Base-by-base conservation (phyloP, 2,329 filamentous ascomycete genomes). In the Raffaelea deltoideospora region DNA sequence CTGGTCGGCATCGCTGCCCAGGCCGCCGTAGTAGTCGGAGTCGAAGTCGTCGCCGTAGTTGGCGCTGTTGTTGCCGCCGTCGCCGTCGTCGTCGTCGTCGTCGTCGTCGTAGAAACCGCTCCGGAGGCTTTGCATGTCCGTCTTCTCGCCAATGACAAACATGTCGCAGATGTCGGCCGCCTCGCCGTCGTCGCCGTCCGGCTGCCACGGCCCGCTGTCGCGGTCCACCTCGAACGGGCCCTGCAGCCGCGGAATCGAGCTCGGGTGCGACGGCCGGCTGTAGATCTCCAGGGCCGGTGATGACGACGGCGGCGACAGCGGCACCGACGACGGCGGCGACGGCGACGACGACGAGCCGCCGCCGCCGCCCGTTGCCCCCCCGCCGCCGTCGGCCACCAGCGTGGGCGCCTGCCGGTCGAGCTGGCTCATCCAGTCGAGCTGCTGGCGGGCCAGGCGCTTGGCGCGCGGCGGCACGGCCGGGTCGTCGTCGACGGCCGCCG, bases 351-450 rank as follows among this genome's bases (percentile, higher is more conserved):
- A n/a, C n/a, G n/a, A n/a, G n/a, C n/a, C n/a, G n/a, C n/a, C n/a
- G n/a, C n/a, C n/a, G n/a, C n/a, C n/a, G n/a, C n/a, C n/a, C n/a
- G n/a, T n/a, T n/a, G n/a, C n/a, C n/a, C n/a, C n/a, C n/a, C n/a
- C n/a, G n/a, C n/a, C n/a, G n/a, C n/a, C n/a, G n/a, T 76, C 69
- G 4, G 72, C 47, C n/a, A 69, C 47, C 15, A 17, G 5, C 15
- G 61, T 60, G 0, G 74, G 72, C 38, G 78, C 73, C 50, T 79
- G 74, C 5, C 61, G 63, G 48, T 79, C 74, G 34, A 79, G 53
- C 38, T 78, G 73, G 3, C 71, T 65, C 69, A 79, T 78, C 74
- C 74, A 79, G 37, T 74, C 67, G 7, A 78, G 57, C 47, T 79
- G 74, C 47, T 79, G 74, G 48, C 76, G 72, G 2, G 69, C 68